These are phyloP conservation scores for Fusarium ramigenum DNA, from an alignment of 2,329 filamentous ascomycete species.

Conservation along the genomic window DNA sequence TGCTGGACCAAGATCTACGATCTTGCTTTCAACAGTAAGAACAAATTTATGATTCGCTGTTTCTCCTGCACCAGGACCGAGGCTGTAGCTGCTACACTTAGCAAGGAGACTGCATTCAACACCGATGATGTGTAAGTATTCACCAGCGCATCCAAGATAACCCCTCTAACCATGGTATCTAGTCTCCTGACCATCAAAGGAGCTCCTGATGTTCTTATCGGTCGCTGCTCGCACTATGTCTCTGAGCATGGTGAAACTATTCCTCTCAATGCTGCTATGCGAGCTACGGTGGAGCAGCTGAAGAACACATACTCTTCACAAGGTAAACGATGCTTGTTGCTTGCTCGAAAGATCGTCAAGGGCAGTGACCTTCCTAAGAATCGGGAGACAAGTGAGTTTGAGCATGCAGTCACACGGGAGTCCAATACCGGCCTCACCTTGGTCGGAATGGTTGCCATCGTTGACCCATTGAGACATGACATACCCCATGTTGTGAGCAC, in stretches of 20 bases:
- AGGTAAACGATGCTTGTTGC: slow-evolving; percentile 2
- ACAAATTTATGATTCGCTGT: slow-evolving; percentile 76
- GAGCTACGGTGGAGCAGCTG: neutral
- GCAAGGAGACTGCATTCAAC: neutral
- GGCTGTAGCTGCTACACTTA: slow-evolving; percentile 57
- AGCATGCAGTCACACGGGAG: slow-evolving; percentile 51
- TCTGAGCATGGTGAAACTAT: neutral
- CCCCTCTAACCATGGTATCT: neutral
- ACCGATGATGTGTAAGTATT: slow-evolving; percentile 1
- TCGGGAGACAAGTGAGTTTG: slow-evolving; percentile 70
- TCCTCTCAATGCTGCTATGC: neutral
- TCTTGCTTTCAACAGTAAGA: slow-evolving; percentile 82
- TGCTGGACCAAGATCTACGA: slow-evolving; percentile 74
- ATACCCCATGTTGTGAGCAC: slow-evolving; percentile 74
- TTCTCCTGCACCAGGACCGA: slow-evolving; percentile 26
- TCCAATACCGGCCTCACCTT: slow-evolving; percentile 64
- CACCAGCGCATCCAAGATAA: fast-evolving
- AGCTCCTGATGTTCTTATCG: slow-evolving; percentile 77
- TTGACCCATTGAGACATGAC: slow-evolving; percentile 80
- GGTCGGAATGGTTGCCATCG: slow-evolving; percentile 79
- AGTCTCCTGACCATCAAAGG: slow-evolving; percentile 79
- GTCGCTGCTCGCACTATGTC: slow-evolving; percentile 47
- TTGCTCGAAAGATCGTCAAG: neutral
- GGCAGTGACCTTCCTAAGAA: slow-evolving; percentile 40
- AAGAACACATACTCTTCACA: slow-evolving; percentile 6